Evolutionary conservation across 305 asterid genomes (phyloP).

Genomic region (Solanum hybrid): DNA sequence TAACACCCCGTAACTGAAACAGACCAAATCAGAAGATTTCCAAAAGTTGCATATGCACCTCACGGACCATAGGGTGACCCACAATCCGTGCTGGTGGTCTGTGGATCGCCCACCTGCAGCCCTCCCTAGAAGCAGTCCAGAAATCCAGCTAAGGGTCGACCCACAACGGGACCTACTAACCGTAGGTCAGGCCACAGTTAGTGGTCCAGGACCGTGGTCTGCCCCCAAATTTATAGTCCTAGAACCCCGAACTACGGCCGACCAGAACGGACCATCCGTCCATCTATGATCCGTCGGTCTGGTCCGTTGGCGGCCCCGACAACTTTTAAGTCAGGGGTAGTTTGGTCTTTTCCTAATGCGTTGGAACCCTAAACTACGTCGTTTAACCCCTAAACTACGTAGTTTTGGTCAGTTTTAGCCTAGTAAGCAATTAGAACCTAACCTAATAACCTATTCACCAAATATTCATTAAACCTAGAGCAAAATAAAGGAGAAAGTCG

Average conservation of each 20-base stretch:
- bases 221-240: not conserved
- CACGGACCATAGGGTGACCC: not conserved
- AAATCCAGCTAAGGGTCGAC: not conserved
- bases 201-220: not conserved
- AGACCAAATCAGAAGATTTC: not conserved
- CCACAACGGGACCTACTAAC: not conserved
- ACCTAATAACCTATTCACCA: not conserved
- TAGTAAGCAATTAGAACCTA: not conserved
- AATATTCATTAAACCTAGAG: too few species aligned
- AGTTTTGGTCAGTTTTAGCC: not conserved
- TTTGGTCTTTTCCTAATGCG: not conserved
- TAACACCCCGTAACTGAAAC: too few species aligned
- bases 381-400: too few species aligned
- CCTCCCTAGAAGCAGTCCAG: not conserved
- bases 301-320: not conserved
- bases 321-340: not conserved
- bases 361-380: not conserved
- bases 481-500: not conserved
- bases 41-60: accelerated
- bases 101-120: not conserved
- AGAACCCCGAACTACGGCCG: too few species aligned
- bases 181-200: not conserved
- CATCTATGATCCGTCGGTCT: not conserved
- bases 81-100: not conserved
- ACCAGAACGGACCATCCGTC: not conserved